These are phyloP conservation scores for Tetrapisispora iriomotensis DNA, from an alignment of 805 yeast species.

Conservation along the genomic window DNA sequence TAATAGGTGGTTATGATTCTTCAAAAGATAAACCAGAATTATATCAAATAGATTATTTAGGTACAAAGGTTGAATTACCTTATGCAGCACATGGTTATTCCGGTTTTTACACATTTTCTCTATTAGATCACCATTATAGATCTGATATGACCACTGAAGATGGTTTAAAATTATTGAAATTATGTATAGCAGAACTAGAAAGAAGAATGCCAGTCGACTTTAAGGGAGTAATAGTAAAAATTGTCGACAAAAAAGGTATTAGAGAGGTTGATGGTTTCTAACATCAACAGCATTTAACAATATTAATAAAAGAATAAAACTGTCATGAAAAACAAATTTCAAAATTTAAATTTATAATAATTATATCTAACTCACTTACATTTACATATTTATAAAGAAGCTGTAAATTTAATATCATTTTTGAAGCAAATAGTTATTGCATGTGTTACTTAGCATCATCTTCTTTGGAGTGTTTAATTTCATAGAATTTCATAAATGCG, in stretches of 20 bases:
- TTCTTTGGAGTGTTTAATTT: too few species aligned
- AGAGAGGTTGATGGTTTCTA: conserved; percentile 30
- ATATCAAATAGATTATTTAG: conserved; percentile 88
- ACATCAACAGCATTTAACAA: not conserved
- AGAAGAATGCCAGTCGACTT: conserved; percentile 72
- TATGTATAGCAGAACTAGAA: conserved; percentile 69
- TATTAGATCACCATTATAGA: conserved; percentile 83
- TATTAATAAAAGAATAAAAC: too few species aligned
- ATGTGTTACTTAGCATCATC: too few species aligned
- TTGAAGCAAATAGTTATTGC: too few species aligned
- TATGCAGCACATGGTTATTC: conserved; percentile 98
- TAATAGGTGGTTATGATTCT: conserved; percentile 74
- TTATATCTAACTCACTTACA: too few species aligned
- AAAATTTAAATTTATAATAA: too few species aligned
- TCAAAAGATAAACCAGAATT: conserved; percentile 52
- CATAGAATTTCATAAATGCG: too few species aligned
- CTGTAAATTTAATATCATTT: too few species aligned
- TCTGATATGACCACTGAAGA: conserved; percentile 65
- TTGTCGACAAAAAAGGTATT: conserved; percentile 55
- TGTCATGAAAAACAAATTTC: too few species aligned
- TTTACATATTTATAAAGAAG: too few species aligned
- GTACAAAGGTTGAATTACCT: conserved; percentile 83
- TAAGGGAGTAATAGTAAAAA: conserved; percentile 71
- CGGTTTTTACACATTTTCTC: conserved; percentile 86
- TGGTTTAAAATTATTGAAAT: conserved; percentile 62